Conservation (phyloP, 225 moss, liverwort and hornwort genomes). For the Lunularia cruciata region DNA sequence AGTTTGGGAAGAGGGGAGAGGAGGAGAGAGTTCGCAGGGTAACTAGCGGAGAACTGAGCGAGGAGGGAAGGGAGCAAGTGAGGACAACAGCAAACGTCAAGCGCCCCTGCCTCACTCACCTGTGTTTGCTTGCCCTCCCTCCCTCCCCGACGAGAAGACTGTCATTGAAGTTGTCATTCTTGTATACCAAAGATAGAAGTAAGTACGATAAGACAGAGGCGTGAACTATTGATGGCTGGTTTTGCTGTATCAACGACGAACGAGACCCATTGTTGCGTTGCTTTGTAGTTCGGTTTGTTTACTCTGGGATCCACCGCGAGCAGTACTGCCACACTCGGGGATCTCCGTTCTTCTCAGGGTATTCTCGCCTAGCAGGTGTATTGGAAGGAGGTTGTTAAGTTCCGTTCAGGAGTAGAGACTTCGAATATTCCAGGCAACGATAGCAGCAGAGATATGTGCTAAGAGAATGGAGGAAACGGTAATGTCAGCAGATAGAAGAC, state of each 20-base stretch:
- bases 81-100: slow-evolving; percentile 5
- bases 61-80: not conserved
- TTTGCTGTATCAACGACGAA: not conserved
- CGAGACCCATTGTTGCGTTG: no score
- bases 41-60: not conserved
- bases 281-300: no score
- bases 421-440: not conserved
- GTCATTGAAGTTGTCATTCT: not conserved
- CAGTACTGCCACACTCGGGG: not conserved
- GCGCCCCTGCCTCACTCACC: not conserved
- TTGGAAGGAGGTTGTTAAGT: not conserved
- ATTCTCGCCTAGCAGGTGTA: not conserved
- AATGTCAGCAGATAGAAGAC: not conserved
- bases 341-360: not conserved
- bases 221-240: not conserved
- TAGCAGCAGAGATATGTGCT: not conserved
- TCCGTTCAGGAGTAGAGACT: not conserved
- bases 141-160: not conserved
- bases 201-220: not conserved
- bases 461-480: not conserved
- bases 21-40: no score
- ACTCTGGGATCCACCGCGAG: not conserved
- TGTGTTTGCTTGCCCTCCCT: not conserved
- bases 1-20: no score
- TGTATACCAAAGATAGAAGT: not conserved